These are phyloP conservation scores for Atalantia buxifolia DNA, from an alignment of 345 rosid genomes.

Conservation along the genomic window DNA sequence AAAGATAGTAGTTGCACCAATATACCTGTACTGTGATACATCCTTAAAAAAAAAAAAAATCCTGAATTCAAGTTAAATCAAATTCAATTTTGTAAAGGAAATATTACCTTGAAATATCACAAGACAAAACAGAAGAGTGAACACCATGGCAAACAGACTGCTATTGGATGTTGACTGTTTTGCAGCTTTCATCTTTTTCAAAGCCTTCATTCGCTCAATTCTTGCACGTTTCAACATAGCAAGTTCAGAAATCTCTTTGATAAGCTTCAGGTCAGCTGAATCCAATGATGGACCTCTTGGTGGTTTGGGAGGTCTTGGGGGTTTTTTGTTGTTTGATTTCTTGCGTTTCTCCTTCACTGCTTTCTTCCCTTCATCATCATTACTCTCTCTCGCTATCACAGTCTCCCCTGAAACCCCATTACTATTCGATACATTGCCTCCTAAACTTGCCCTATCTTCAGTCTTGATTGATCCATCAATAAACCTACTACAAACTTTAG, in stretches of 20 bases:
- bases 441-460: conserved; percentile 33
- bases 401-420: conserved; percentile 19
- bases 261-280: conserved; percentile 77
- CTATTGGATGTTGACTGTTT: conserved; percentile 55
- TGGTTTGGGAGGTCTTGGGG: conserved; percentile 84
- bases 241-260: conserved; percentile 73
- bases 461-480: conserved; percentile 23
- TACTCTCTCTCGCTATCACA: conserved; percentile 22
- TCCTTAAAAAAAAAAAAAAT: neutral
- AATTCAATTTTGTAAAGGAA: neutral
- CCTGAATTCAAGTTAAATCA: neutral
- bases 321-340: conserved; percentile 54
- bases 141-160: conserved; percentile 52
- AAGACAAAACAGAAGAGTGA: conserved; percentile 59
- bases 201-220: conserved; percentile 74
- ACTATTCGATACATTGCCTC: conserved; percentile 4
- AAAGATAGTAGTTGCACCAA: neutral
- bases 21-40: neutral
- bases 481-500: conserved; percentile 25
- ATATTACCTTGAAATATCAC: conserved; percentile 66
- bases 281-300: conserved; percentile 86
- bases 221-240: conserved; percentile 88
- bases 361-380: conserved; percentile 31
- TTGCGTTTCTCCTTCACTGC: conserved; percentile 48
- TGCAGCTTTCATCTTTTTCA: conserved; percentile 68